Base-by-base conservation (phyloP, 192 early-diverging fungal genomes). In the Borealophlyctis nickersoniae region DNA sequence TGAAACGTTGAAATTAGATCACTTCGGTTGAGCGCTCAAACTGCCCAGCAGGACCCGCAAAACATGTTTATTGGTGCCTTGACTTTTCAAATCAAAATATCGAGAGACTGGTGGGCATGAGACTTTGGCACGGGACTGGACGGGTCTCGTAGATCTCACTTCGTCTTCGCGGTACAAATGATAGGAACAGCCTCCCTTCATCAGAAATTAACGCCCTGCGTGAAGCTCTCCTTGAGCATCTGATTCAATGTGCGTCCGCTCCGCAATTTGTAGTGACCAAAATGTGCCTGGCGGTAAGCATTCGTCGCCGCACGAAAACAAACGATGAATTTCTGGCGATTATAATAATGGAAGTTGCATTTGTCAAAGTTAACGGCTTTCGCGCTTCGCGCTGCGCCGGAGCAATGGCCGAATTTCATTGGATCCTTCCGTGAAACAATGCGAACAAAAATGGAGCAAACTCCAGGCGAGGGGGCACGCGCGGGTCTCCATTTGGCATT, bases 81-180 rank as follows among this genome's bases (percentile, higher is more conserved):
- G 22, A 72, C 70, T 26, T 62, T 75, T 26, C 59, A 70, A 48
- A 29, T 63, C n/a, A 75, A 75, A 60, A 62, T 75, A 34, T 29
- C 58, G 5, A 36, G 36, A 29, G 69, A 75, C 29, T 75, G 73
- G 73, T 72, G 58, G 4, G 16, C 27, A 28, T 19, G 16, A 24
- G 7, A 28, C n/a, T 19, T 1, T 56, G 22, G 23, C 3, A 22
- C 5, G 23, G 63, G 62, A 26, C 23, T 1, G 3, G 36, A 24
- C 27, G 7, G n/a, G 22, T 63, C 2, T 3, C 29, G 2, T 16
- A 31, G 14, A 1, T 33, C 1, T 11, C 13, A n/a, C 31, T 34
- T 1, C n/a, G 22, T 4, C 56, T 30, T 27, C 30, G n/a, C n/a
- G n/a, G n/a, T n/a, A n/a, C n/a, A n/a, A n/a, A n/a, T 23, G 39